Evolutionary conservation across 306 rosid genomes (phyloP), one percentile per base, ranked within the genome.

Genomic region (Malus orientalis): DNA sequence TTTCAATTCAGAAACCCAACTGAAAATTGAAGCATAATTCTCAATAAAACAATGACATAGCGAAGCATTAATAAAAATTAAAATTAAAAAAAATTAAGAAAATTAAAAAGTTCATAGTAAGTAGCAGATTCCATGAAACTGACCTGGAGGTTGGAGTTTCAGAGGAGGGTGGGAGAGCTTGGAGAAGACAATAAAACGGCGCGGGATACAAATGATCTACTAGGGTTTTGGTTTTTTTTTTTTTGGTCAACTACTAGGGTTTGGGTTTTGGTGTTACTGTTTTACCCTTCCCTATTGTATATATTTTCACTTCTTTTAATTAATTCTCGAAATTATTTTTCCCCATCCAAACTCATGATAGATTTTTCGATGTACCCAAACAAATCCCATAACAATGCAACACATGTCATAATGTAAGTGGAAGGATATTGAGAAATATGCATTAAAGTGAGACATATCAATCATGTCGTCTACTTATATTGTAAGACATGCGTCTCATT

Each of bases 401-500:
- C 0, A 47, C 18, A 36, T 6, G 40, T 38, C 2, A 38, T 38
- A 0, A 38, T 38, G 10, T 38, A 38, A 38, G 42, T 38, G 1
- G 2, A 7, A 38, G 2, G 42, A 38, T 7, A 38, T 38, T 38
- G 42, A 38, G 0, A 38, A 38, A 38, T 38, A 38, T 38, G 8
- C 10, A 38, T 38, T 38, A 38, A 38, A 38, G 9, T 38, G 10
- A 38, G 2, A 38, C 9, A 38, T 38, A 38, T 38, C 10, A 38
- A 38, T 38, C 9, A 38, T 38, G 10, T 38, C 3, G 19, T 14
- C 19, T 18, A 49, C 19, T 49, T 6, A 14, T 49, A 4, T 14
- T 4, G 1, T 15, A 49, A 4, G 8, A 4, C 0, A 0, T 49
- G 2, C 2, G 3, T 6, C 18, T 13, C 3, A 14, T 49, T 49